Evolutionary conservation across 805 yeast species (phyloP), one percentile per base, ranked within the genome.

Genomic region (Kuraishia ogatae): DNA sequence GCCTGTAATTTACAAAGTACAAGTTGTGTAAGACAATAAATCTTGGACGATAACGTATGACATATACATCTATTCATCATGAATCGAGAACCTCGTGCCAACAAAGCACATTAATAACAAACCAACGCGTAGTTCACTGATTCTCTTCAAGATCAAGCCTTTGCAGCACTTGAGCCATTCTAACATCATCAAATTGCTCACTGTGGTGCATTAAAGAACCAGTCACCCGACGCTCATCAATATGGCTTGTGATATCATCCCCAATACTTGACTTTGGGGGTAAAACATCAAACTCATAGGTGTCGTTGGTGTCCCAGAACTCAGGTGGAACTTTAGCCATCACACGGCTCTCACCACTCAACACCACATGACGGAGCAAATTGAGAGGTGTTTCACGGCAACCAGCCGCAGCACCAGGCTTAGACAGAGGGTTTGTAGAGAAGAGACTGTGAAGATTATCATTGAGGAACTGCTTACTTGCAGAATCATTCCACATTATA

Each of bases 341-440:
- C 1, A 85, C 77, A 48, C 81, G 77, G 23, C 81, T 82, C 65
- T 87, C 94, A 19, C 87, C 88, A 0, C 91, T 84, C 48, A 87
- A 67, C 35, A 87, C 76, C 1, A 83, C 85, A 67, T 86, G 85
- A 55, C 96, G 74, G 13, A 87, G 61, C 56, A 88, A 71, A 62
- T 85, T 87, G 3, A 69, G 35, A 28, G 7, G 35, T 28, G 35
- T 11, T 7, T 28, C 10, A 28, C 7, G 10, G 11, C 11, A 7
- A 28, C 35, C 35, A 43, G 61, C 55, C 19, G 57, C 60, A 6
- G 53, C 35, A 50, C 3, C 35, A 24, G 23, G 21, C 3, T 50
- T 54, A 20, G 56, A 7, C 19, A 60, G 56, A 11, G 64, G 63
- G n/a, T 55, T 58, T 63, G 50, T 66, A 39, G 58, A 54, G 17